Conservation (phyloP, 1,284 basidiomycete species). For the Leccinum brunneo-olivaceum region DNA sequence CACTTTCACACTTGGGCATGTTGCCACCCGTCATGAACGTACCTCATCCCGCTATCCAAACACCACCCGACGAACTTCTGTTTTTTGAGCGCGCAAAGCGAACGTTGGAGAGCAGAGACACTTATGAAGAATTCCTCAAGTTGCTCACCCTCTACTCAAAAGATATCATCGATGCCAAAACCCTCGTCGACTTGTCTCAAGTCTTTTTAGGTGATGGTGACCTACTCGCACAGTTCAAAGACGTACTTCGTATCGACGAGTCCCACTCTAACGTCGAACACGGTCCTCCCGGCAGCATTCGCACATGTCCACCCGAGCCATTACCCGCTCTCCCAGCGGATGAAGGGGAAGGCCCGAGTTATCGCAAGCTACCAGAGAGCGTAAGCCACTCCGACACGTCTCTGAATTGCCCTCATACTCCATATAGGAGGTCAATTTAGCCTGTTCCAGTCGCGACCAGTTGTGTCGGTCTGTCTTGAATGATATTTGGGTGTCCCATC, state of each 20-base stretch:
- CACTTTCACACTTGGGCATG: constrained; percentile 30
- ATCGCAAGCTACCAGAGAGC: constrained; percentile 82
- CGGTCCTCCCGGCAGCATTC: constrained; percentile 72
- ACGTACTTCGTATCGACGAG: constrained; percentile 76
- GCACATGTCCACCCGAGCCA: constrained; percentile 62
- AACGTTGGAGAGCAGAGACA: constrained; percentile 64
- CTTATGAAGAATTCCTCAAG: constrained; percentile 82
- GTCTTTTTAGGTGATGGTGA: constrained; percentile 80
- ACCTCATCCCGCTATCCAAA: constrained; percentile 27
- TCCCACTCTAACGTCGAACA: constrained; percentile 61
- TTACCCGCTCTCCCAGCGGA: constrained; percentile 65
- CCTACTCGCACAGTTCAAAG: constrained; percentile 82
- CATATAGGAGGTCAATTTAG: constrained; percentile 76
- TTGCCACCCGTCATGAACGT: constrained; percentile 25
- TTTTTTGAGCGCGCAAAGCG: constrained; percentile 93
- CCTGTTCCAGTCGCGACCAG: constrained; percentile 92
- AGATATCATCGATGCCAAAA: constrained; percentile 85
- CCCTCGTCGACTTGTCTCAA: constrained; percentile 75
- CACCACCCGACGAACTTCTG: constrained; percentile 76
- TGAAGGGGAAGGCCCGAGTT: constrained; percentile 81
- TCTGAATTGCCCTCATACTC: constrained; percentile 11
- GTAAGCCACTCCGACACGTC: constrained; percentile 36
- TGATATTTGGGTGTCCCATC: constrained; percentile 95
- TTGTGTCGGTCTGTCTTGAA: constrained; percentile 96
- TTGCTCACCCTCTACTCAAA: constrained; percentile 75